These are phyloP conservation scores for Protomyces inouyei DNA, from an alignment of 1,139 yeast genomes.

Conservation along the genomic window DNA sequence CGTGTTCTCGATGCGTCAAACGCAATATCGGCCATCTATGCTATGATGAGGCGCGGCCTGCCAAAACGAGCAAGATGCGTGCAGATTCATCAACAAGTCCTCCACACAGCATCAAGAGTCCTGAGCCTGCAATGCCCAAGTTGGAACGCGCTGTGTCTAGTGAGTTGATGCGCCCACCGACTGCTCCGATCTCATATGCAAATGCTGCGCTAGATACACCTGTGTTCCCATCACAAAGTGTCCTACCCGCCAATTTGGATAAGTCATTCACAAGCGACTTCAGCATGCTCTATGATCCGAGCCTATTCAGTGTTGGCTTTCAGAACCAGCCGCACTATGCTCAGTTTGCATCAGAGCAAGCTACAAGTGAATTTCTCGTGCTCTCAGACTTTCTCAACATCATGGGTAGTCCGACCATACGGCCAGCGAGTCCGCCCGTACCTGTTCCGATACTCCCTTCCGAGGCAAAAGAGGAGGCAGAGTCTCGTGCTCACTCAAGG, in stretches of 20 bases:
- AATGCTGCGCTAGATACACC: background rate
- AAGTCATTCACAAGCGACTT: slow-evolving; percentile 11
- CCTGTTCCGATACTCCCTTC: background rate
- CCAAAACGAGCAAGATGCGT: slow-evolving; percentile 11
- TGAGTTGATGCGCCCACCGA: slow-evolving; percentile 13
- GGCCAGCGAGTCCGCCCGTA: background rate
- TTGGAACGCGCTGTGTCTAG: background rate
- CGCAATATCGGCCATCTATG: slow-evolving; percentile 87
- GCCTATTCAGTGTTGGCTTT: slow-evolving; percentile 4
- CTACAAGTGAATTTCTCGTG: slow-evolving; percentile 64
- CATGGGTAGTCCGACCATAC: slow-evolving; percentile 67
- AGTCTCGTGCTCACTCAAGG: background rate
- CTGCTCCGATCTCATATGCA: slow-evolving; percentile 1
- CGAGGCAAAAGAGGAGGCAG: background rate
- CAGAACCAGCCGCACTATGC: slow-evolving; percentile 18
- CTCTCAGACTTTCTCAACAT: slow-evolving; percentile 82
- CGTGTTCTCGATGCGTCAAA: slow-evolving; percentile 82
- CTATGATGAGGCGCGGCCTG: slow-evolving; percentile 61
- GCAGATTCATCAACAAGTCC: background rate
- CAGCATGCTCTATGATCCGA: slow-evolving; percentile 8
- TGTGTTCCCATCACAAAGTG: background rate
- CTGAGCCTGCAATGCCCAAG: background rate
- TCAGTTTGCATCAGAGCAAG: slow-evolving; percentile 25
- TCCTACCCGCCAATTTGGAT: background rate
- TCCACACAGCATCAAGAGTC: background rate